Base-by-base conservation (phyloP, 768 basidiomycete genomes). In the Amanita pallidorosea region DNA sequence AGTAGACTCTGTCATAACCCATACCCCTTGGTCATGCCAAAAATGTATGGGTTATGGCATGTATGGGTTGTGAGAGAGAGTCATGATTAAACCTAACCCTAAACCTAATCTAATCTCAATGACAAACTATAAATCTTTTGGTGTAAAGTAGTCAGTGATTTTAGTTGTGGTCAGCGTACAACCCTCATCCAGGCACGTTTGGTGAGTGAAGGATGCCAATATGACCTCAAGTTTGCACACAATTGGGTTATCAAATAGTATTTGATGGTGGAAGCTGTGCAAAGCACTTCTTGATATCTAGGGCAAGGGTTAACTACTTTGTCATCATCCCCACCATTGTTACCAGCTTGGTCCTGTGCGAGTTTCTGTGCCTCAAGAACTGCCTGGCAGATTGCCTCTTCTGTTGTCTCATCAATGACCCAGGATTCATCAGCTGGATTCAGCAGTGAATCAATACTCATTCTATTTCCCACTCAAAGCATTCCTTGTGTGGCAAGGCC, bases 401-500 rank as follows among this genome's bases (percentile, higher is more conserved):
- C 61, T 8, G 55, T 57, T n/a, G 46, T 53, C 25, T 60, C 60
- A 41, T 44, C 56, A 55, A 59, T 45, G 12, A 56, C 27, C 5
- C 57, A 48, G 5, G 51, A 54, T 52, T 65, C 55, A n/a, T 46
- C 57, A 0, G 17, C 58, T 20, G 66, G 66, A 51, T 67, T 65
- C 15, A 66, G 62, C 0, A 67, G 55, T 13, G 54, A 27, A 25
- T 65, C 55, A 25, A 66, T 52, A 25, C 55, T 53, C 63, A 67
- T 64, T 34, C 54, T 33, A 46, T 65, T 64, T 4, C 17, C 27
- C 41, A 17, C 40, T 49, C 61, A 59, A 29, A 65, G 58, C 38
- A 53, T 58, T 7, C 62, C 62, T 13, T 45, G 62, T n/a, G 50
- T 46, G 22, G 57, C 52, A 29, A 67, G 51, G 3, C 51, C 52